Evolutionary conservation across 148 eudicot genomes (phyloP).

Genomic region (Salicornia ramosissima): DNA sequence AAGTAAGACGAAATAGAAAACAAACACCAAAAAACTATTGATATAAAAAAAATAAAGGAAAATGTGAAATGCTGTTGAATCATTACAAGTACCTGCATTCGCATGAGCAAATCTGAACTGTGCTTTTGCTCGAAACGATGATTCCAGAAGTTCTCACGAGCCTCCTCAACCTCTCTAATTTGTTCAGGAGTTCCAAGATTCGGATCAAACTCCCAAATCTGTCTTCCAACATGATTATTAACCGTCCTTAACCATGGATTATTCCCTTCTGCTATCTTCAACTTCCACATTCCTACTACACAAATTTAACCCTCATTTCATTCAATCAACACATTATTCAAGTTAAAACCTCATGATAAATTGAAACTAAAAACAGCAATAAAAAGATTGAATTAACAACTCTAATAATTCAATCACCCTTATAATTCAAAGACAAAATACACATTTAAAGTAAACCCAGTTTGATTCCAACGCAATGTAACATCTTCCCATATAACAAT

Average conservation of each 20-base stretch:
- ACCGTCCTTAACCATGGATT: constrained; percentile 60
- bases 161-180: constrained; percentile 50
- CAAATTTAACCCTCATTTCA: not conserved
- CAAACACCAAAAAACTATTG: not conserved
- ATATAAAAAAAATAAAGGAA: not conserved
- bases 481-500: not conserved
- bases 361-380: too few species aligned
- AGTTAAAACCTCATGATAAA: too few species aligned
- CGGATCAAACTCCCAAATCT: constrained; percentile 87
- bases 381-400: too few species aligned
- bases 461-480: not conserved
- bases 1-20: not conserved
- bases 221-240: constrained; percentile 81
- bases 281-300: constrained; percentile 69
- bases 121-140: constrained; percentile 72
- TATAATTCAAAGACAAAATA: too few species aligned
- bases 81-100: constrained; percentile 55
- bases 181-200: constrained; percentile 56
- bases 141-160: constrained; percentile 44
- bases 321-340: constrained; percentile 8
- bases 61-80: not conserved
- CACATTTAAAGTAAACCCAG: not conserved
- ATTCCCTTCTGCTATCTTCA: constrained; percentile 76
- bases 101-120: constrained; percentile 86
- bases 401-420: too few species aligned